phyloP scores from a whole-genome alignment of 495 filamentous ascomycete species.

The Neurospora sublineolata region DNA sequence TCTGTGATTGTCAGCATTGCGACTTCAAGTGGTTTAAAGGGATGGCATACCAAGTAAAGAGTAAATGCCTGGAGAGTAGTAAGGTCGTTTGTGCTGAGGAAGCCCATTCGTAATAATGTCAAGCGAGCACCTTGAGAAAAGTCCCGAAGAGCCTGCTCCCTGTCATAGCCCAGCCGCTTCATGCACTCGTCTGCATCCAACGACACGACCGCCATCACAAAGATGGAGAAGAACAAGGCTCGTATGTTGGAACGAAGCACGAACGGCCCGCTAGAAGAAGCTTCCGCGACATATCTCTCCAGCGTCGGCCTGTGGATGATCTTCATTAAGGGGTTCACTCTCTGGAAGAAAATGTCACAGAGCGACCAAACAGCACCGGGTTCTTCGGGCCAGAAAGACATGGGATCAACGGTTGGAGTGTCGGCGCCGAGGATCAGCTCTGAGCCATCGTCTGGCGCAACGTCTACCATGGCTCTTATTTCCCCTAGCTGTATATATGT shows the following conservation, averaged over 20 bases:
- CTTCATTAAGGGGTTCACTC: constrained; percentile 59
- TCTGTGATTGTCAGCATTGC: constrained; percentile 21
- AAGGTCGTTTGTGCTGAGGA: constrained; percentile 41
- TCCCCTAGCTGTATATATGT: constrained; percentile 24
- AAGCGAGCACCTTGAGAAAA: constrained; percentile 36
- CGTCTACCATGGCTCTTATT: constrained; percentile 36
- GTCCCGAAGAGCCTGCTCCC: constrained; percentile 26
- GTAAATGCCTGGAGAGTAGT: constrained; percentile 42
- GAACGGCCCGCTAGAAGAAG: constrained; percentile 21
- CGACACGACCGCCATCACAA: constrained; percentile 35
- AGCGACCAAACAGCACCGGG: constrained; percentile 55
- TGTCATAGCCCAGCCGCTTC: constrained; percentile 33
- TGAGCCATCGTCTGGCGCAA: constrained; percentile 29
- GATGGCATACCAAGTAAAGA: constrained; percentile 37
- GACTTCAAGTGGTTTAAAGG: no score
- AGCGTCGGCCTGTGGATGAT: constrained; percentile 57
- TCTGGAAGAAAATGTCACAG: constrained; percentile 58
- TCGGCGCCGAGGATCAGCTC: constrained; percentile 25
- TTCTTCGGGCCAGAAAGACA: constrained; percentile 45
- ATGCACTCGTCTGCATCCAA: constrained; percentile 40
- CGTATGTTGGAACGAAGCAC: constrained; percentile 38
- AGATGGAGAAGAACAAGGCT: constrained; percentile 44
- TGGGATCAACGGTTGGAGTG: constrained; percentile 15
- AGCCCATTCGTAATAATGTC: constrained; percentile 36
- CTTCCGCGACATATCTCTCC: constrained; percentile 39